Conservation (phyloP, 257 asterid genomes). For the Capsicum pubescens region DNA sequence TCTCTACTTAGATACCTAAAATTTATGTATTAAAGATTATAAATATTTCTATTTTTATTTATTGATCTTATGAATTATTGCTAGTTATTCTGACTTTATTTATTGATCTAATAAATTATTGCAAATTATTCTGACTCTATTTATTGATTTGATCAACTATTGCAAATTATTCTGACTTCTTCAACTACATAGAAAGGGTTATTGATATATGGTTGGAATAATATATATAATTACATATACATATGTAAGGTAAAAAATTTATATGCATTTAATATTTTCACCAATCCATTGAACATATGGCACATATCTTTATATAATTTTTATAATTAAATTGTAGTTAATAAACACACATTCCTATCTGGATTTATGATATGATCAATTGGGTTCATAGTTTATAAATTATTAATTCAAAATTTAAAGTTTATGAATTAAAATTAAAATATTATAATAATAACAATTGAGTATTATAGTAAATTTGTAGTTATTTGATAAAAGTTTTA, state of each 20-base stretch:
- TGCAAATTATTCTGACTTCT: not conserved
- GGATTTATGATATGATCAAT: too few species aligned
- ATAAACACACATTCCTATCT: not conserved
- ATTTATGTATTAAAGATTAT: not conserved
- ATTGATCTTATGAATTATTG: too few species aligned
- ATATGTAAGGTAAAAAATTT: not conserved
- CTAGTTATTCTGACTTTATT: too few species aligned
- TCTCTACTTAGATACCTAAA: slow-evolving; percentile 2
- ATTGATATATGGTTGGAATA: not conserved
- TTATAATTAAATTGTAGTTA: not conserved
- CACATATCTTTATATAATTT: not conserved
- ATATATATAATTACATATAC: not conserved
- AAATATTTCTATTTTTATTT: not conserved
- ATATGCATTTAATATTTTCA: not conserved
- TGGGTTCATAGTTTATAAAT: too few species aligned
- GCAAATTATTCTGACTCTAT: not conserved
- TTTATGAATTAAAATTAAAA: too few species aligned
- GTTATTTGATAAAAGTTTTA: too few species aligned
- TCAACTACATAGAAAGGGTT: not conserved
- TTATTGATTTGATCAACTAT: not conserved
- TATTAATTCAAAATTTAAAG: too few species aligned
- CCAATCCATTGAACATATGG: not conserved
- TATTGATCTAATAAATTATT: not conserved
- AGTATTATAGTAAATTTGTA: too few species aligned
- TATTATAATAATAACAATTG: too few species aligned